Evolutionary conservation across 2,329 filamentous ascomycete species (phyloP), one percentile per base, ranked within the genome.

Genomic region (Colletotrichum trifolii): DNA sequence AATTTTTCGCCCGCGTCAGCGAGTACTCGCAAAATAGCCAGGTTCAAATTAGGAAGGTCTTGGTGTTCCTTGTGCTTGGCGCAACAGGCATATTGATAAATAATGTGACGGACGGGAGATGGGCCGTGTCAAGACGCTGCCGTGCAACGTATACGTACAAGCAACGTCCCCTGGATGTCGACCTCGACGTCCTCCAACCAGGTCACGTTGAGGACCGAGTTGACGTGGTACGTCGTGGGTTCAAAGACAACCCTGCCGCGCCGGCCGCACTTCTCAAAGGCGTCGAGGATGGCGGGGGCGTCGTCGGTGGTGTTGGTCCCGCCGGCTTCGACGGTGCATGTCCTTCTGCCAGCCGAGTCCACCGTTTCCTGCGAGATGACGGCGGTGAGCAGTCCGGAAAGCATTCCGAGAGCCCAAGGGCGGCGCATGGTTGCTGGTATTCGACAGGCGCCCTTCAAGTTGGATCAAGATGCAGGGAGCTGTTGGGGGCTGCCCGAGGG

Each of bases 201-300:
- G 25, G 25, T 25, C 25, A 25, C 25, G 25, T 25, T 25, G 25
- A 25, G 25, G 25, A 25, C 25, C 25, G 25, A 69, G 40, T 69
- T 68, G 62, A 78, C 74, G 53, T 74, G 68, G 70, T 78, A 78
- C 13, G 67, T 69, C 2, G 70, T 69, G 9, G 75, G 73, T 4
- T 75, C 70, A 39, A 78, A 68, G 40, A 75, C 72, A 10, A 78
- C 69, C 34, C 75, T 66, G 10, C 72, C 69, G 17, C 70, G 70
- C 10, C 49, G 57, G 6, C 70, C 70, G 54, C 76, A 77, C 2
- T 67, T 42, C 42, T 72, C 74, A 57, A 78, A 73, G 1, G 75
- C 74, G 7, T 73, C 53, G 40, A 72, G 67, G 34, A 78, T 76
- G 13, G 68, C 68, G 0, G 70, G 71, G 3, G 72, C 73, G 48